phyloP scores from a whole-genome alignment of 1,284 basidiomycete species.

The Leccinum proliferum region DNA sequence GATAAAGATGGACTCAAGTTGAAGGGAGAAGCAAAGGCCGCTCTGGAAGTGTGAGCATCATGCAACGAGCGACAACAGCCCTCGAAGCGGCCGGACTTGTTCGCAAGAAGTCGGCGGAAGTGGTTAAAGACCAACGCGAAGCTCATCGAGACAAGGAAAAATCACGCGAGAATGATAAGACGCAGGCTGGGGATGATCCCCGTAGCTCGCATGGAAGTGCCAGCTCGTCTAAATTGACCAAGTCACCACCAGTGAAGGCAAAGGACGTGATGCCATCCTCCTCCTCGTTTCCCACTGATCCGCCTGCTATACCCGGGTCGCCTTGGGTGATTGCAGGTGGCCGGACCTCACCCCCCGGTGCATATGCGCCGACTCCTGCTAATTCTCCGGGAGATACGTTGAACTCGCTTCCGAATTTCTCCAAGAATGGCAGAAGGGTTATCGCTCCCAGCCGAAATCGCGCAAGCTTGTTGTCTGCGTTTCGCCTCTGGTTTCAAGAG shows the following conservation, averaged over 20 bases:
- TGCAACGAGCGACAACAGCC: constrained; percentile 90
- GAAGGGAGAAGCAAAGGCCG: constrained; percentile 52
- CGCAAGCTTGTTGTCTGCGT: constrained; percentile 66
- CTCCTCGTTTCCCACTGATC: constrained; percentile 43
- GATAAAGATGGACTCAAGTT: constrained; percentile 45
- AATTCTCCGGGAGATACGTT: constrained; percentile 50
- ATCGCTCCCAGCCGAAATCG: constrained; percentile 45
- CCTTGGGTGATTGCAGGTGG: constrained; percentile 65
- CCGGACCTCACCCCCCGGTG: constrained; percentile 34
- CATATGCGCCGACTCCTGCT: constrained; percentile 40
- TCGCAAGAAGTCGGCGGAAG: constrained; percentile 74
- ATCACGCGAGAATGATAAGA: constrained; percentile 38
- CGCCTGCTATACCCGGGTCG: constrained; percentile 45
- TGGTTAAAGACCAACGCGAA: constrained; percentile 55
- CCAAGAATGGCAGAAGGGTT: constrained; percentile 31
- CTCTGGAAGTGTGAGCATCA: constrained; percentile 86
- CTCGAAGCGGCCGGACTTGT: constrained; percentile 76
- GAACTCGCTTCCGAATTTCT: constrained; percentile 52
- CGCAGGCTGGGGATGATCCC: constrained; percentile 49
- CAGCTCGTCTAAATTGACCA: constrained; percentile 53
- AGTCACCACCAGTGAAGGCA: constrained; percentile 59
- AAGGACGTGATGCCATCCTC: constrained; percentile 39
- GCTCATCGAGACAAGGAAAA: constrained; percentile 36
- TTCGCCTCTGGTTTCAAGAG: constrained; percentile 77
- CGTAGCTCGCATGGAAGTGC: constrained; percentile 57